These are phyloP conservation scores for Globisporangium abappressorium DNA, from an alignment of 352 stramenopile genomes.

Conservation along the genomic window DNA sequence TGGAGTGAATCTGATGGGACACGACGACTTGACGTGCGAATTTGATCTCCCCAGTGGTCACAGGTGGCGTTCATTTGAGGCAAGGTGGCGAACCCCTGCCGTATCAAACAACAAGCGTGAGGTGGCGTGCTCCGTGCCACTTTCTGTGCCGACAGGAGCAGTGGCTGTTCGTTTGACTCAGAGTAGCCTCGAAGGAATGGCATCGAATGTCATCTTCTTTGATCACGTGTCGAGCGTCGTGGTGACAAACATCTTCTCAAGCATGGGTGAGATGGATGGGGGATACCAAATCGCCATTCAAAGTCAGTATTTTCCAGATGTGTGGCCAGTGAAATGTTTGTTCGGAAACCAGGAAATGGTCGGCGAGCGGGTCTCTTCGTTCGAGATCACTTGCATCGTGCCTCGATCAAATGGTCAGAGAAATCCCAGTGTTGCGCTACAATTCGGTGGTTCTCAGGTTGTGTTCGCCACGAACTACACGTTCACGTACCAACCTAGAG, in stretches of 20 bases:
- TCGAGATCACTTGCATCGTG: constrained; percentile 19
- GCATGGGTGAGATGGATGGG: constrained; percentile 12
- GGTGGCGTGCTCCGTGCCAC: constrained; percentile 1
- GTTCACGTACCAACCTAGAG: constrained; percentile 18
- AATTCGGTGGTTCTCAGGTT: constrained; percentile 10
- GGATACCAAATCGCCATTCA: constrained; percentile 22
- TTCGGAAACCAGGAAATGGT: constrained; percentile 18
- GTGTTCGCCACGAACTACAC: constrained; percentile 4
- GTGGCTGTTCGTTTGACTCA: constrained; percentile 13
- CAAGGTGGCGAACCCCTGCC: constrained; percentile 7
- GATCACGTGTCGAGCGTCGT: constrained; percentile 14
- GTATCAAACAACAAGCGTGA: background rate
- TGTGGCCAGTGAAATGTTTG: constrained; percentile 12
- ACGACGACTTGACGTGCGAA: constrained; percentile 3
- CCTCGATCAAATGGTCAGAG: background rate
- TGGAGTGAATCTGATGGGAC: background rate
- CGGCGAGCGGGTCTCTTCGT: constrained; percentile 14
- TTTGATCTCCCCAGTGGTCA: constrained; percentile 2
- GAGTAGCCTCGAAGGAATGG: background rate
- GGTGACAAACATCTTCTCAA: constrained; percentile 14
- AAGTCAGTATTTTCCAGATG: constrained; percentile 18
- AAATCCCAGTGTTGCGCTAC: constrained; percentile 8
- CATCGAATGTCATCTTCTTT: constrained; percentile 24
- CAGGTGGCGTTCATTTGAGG: background rate
- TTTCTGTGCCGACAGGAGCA: constrained; percentile 11